These are phyloP conservation scores for Elasticomyces elasticus DNA, from an alignment of 495 filamentous ascomycete species.

Conservation along the genomic window DNA sequence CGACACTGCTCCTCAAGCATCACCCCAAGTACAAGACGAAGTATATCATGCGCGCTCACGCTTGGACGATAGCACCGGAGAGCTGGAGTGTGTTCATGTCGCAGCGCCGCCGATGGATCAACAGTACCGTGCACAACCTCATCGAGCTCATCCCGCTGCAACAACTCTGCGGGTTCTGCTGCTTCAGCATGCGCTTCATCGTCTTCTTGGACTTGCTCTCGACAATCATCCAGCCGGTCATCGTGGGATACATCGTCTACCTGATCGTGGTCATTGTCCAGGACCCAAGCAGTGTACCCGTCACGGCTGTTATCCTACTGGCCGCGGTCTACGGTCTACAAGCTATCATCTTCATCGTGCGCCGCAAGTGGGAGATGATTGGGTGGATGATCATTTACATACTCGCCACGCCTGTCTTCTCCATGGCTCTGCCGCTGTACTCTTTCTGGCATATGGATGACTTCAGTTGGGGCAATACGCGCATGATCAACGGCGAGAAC, in stretches of 20 bases:
- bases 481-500: constrained; percentile 92
- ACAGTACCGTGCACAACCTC: constrained; percentile 96
- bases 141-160: constrained; percentile 88
- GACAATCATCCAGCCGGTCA: constrained; percentile 86
- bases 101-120: constrained; percentile 98
- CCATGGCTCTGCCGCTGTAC: constrained; percentile 83
- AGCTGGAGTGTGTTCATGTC: constrained; percentile 90
- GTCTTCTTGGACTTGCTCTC: constrained; percentile 90
- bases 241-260: constrained; percentile 83
- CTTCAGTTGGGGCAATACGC: constrained; percentile 96
- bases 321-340: constrained; percentile 94
- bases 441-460: constrained; percentile 99
- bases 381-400: constrained; percentile 99
- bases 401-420: constrained; percentile 82
- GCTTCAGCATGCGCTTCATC: constrained; percentile 98
- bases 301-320: constrained; percentile 79
- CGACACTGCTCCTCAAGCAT: constrained; percentile 85
- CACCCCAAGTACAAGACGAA: constrained; percentile 96
- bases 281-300: constrained; percentile 54
- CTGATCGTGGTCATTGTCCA: constrained; percentile 63
- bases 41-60: constrained; percentile 84
- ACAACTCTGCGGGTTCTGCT: constrained; percentile 97
- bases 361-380: constrained; percentile 97
- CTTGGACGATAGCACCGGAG: constrained; percentile 93
- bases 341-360: constrained; percentile 90